Conservation (phyloP, 306 rosid genomes). For the Cicer yamashitae region DNA sequence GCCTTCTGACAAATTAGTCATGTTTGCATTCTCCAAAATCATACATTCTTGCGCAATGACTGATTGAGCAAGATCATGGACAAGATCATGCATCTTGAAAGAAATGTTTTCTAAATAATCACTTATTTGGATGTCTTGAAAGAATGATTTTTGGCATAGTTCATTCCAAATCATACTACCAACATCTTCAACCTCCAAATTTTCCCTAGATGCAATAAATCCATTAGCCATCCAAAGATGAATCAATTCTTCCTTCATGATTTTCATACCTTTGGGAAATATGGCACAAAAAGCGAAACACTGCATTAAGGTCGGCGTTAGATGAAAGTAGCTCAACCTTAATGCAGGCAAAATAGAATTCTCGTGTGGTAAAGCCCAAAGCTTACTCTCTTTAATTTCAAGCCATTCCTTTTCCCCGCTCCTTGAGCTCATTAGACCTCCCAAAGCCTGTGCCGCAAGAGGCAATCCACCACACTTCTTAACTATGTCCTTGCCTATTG, state of each 20-base stretch:
- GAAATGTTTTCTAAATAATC: no score
- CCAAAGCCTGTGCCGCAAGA: not conserved
- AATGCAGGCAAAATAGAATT: not conserved
- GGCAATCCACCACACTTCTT: not conserved
- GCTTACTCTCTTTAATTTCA: not conserved
- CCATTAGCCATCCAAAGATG: not conserved
- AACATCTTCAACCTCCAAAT: slow-evolving; percentile 16
- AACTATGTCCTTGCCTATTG: not conserved
- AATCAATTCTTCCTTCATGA: slow-evolving; percentile 14
- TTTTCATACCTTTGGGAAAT: slow-evolving; percentile 4
- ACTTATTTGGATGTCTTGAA: no score
- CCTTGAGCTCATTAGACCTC: not conserved
- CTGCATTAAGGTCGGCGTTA: no score
- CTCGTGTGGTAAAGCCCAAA: not conserved
- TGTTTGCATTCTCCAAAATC: not conserved
- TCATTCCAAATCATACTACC: not conserved
- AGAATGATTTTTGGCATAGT: no score
- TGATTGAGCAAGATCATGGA: no score
- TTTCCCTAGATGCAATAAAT: not conserved
- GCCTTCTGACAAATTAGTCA: not conserved
- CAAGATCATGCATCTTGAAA: no score
- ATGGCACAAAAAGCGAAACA: slow-evolving; percentile 2
- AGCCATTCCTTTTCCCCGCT: not conserved
- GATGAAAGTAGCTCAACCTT: no score
- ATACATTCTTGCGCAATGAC: no score